Evolutionary conservation across 2,329 filamentous ascomycete genomes (phyloP), one percentile per base, ranked within the genome.

Genomic region (Leptodontidium sp.): DNA sequence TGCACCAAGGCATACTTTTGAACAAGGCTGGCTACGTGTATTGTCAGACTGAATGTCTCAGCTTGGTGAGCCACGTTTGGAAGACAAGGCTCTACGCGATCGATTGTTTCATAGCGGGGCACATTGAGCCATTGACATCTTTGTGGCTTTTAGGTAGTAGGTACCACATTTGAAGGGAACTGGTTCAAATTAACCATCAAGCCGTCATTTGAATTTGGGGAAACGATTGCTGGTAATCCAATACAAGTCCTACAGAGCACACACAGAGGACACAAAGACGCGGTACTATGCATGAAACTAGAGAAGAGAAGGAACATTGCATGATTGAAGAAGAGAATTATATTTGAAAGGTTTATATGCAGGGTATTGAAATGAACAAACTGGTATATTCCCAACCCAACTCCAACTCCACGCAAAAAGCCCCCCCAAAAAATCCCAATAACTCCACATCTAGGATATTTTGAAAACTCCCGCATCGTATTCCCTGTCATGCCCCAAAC

Each of bases 361-460:
- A 35, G 17, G 38, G 8, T 40, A 61, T 11, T 9, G 40, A 21
- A 43, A 6, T 12, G n/a, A 29, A 65, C 49, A 29, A 45, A 40
- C 7, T 38, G 29, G 15, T 50, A 8, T 47, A 8, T 47, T 59
- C 50, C 29, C 6, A 32, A 6, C 29, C 35, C 38, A 40, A 40
- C 38, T 32, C 38, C 38, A 67, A 67, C 65, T 50, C 59, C 65
- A 59, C 52, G 65, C 64, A 50, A 61, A 53, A 32, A 32, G 3
- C 3, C 4, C 3, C 29, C 3, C 3, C 3, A 32, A 6, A 32
- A 12, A 40, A 61, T 50, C 21, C n/a, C 35, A 58, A 15, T 14
- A 40, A 40, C 11, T 58, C 55, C 32, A 58, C 52, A 6, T 24
- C 14, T 29, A 9, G 57, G 57, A 38, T 59, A 59, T 59, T 59